A percentile compares a stretch with the other conserved stretches of the same genome.
These are phyloP conservation scores for Alnus rubra DNA, from an alignment of 306 rosid species.

Conservation along the genomic window DNA sequence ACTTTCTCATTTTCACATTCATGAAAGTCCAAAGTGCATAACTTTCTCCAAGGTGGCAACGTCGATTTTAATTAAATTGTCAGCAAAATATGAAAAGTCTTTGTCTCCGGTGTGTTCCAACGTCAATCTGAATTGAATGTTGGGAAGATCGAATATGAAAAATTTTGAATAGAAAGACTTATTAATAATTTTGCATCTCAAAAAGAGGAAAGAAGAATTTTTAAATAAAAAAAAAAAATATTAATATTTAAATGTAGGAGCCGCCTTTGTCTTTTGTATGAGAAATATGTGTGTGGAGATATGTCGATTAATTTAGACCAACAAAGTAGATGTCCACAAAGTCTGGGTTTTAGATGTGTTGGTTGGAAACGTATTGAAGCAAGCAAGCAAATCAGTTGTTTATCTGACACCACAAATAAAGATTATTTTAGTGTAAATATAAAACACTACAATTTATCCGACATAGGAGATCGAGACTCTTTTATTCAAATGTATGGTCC, in stretches of 20 bases:
- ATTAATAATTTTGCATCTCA: too few relatives aligned
- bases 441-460: constrained; percentile 23
- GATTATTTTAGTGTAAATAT: constrained; percentile 27
- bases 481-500: constrained; percentile 35
- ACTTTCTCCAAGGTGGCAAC: too few relatives aligned
- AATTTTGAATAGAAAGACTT: too few relatives aligned
- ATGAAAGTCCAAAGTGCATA: too few relatives aligned
- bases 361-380: constrained; percentile 55
- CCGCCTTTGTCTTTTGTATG: constrained; percentile 15
- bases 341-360: constrained; percentile 44
- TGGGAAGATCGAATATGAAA: too few relatives aligned
- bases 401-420: constrained; percentile 52
- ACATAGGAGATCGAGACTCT: constrained; percentile 37
- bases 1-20: too few relatives aligned
- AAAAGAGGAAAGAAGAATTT: too few relatives aligned
- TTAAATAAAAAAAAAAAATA: neutral
- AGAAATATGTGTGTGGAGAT: constrained; percentile 20
- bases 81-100: too few relatives aligned
- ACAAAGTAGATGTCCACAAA: constrained; percentile 27
- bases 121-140: too few relatives aligned
- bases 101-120: too few relatives aligned
- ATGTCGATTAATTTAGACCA: neutral
- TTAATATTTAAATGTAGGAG: neutral
- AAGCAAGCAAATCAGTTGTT: constrained; percentile 63
- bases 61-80: too few relatives aligned